Evolutionary conservation across 164 flowering plant genomes (phyloP), one percentile per base, ranked within the genome.

Genomic region (Pachysandra terminalis): DNA sequence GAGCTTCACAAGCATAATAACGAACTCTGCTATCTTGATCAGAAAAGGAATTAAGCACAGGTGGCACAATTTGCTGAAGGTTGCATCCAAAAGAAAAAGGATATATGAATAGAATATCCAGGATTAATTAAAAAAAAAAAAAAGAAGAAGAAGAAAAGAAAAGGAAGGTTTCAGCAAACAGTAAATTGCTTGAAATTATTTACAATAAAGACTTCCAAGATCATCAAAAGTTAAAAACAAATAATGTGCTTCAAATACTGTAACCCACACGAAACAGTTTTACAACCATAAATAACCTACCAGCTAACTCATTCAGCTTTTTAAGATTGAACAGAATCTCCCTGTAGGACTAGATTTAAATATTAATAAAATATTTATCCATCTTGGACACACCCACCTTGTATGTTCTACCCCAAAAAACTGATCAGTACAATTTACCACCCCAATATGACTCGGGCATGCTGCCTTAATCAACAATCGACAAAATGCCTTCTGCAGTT

Each of bases 1-100:
- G 78, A 58, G 99, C 98, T 83, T 95, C 99, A 82, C 99, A 95
- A 61, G 99, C 99, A 88, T 90, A 92, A 74, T 95, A 95, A 25
- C 98, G 94, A 78, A 95, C 99, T 81, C 96, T 86, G 80, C 98
- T 87, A 78, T 95, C 99, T 86, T 89, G 94, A 66, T 95, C 97
- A 72, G 87, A 75, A 64, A 95, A 95, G 56, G 97, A 92, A 76
- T 79, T 73, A 40, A 95, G 85, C 65, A 95, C 99, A n/a, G 98
- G 98, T 35, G 89, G 94, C 53, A 95, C 91, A 77, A 95, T 92
- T 89, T 89, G 92, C 97, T 95, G 85, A 53, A 75, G 15, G 48
- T 59, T 17, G 9, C 62, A 79, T 27, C 37, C 65, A 66, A 73
- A 64, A 49, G 53, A 72, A 27, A 67, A 9, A 59, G 63, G 64